Conservation (phyloP, 345 rosid genomes). For the Kandelia obovata region DNA sequence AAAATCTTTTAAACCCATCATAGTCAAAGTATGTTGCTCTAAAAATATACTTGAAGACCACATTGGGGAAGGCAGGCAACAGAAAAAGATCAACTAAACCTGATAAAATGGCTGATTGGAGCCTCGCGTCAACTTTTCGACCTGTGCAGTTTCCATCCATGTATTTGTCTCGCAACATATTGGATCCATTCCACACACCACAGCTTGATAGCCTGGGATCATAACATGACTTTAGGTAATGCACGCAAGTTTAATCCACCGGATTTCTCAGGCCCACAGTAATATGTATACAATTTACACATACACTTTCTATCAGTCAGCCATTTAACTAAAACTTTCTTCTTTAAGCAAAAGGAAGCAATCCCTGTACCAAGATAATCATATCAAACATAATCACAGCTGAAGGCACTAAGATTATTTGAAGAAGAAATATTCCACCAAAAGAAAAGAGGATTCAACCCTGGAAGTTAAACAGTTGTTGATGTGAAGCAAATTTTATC, state of each 20-base stretch:
- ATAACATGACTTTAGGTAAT: constrained; percentile 6
- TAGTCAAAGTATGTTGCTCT: not conserved
- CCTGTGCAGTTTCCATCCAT: constrained; percentile 83
- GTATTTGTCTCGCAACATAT: constrained; percentile 80
- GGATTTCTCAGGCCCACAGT: not conserved
- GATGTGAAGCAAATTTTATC: not conserved
- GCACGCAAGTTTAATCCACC: not conserved
- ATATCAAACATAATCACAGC: not conserved
- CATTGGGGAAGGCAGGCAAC: not conserved
- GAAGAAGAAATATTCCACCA: not conserved
- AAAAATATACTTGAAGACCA: not conserved
- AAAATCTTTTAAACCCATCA: not conserved
- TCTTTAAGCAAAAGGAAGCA: not conserved
- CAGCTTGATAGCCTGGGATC: constrained; percentile 69
- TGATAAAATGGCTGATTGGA: constrained; percentile 93
- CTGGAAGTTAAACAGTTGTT: not conserved
- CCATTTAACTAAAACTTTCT: not conserved
- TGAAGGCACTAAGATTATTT: not conserved
- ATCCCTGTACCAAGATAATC: not conserved
- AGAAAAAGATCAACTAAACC: constrained; percentile 36
- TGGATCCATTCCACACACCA: constrained; percentile 96
- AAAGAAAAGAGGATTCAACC: not conserved
- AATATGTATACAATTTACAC: not conserved
- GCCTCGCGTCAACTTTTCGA: constrained; percentile 70
- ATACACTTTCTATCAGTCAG: not conserved